Evolutionary conservation across 805 yeast genomes (phyloP).

Genomic region (Kodamaea nitidulidarum): DNA sequence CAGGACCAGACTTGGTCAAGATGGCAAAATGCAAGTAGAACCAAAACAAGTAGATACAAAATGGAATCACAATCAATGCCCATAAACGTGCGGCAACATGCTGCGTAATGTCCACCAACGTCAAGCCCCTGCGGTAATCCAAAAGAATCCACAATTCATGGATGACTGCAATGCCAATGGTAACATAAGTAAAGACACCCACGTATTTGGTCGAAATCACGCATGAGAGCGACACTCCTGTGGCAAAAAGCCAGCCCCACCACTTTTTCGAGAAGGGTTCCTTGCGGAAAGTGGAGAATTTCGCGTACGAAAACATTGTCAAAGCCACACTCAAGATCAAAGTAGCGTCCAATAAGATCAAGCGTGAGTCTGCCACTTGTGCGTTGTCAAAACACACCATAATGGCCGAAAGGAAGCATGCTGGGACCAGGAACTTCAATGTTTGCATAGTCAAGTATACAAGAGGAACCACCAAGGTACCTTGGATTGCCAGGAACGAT

Average conservation of each 20-base stretch:
- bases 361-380: conserved; percentile 83
- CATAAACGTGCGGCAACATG: conserved; percentile 76
- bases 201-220: conserved; percentile 96
- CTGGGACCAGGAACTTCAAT: conserved; percentile 70
- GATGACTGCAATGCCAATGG: conserved; percentile 82
- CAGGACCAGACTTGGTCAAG: conserved; percentile 86
- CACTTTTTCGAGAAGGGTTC: conserved; percentile 66
- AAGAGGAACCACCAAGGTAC: conserved; percentile 76
- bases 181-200: conserved; percentile 85
- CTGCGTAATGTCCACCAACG: conserved; percentile 50
- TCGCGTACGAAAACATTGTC: conserved; percentile 72
- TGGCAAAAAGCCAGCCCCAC: conserved; percentile 83
- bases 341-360: conserved; percentile 89
- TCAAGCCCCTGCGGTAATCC: conserved; percentile 64
- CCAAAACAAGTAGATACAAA: conserved; percentile 79
- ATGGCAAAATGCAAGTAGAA: conserved; percentile 87
- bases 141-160: conserved; percentile 86
- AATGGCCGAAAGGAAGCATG: conserved; percentile 72
- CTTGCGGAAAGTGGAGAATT: conserved; percentile 64
- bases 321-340: conserved; percentile 78
- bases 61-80: conserved; percentile 74
- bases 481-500: conserved; percentile 72
- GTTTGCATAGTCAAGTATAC: conserved; percentile 84
- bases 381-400: conserved; percentile 86
- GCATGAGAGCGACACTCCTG: conserved; percentile 84